Percentiles rank a stretch among this genome's conserved stretches.
Conservation (phyloP, 225 moss, liverwort and hornwort genomes). For the Climacium dendroides region DNA sequence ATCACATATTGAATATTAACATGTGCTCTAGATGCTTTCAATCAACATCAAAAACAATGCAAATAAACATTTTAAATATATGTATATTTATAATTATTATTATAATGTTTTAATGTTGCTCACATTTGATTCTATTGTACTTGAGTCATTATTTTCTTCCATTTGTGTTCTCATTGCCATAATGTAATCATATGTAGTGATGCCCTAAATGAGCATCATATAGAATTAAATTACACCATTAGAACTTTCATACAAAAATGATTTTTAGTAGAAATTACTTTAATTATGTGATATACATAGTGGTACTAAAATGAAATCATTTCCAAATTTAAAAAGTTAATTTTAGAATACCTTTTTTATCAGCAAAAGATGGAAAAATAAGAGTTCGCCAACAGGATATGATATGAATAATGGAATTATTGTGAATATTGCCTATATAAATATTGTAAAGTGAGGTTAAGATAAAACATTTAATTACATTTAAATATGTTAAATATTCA, state of each 20-base stretch:
- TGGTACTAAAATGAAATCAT: too few species aligned
- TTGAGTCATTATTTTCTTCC: neutral
- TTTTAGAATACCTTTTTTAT: neutral
- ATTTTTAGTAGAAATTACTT: too few species aligned
- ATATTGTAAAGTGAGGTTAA: neutral
- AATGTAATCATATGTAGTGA: neutral
- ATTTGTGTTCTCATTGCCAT: neutral
- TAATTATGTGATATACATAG: too few species aligned
- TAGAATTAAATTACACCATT: neutral
- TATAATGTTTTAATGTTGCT: neutral
- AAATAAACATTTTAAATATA: neutral
- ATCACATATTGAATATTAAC: neutral
- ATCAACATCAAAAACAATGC: neutral
- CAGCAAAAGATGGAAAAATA: neutral
- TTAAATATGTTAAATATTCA: neutral
- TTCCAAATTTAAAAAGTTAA: rapidly evolving
- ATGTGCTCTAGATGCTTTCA: neutral
- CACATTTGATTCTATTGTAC: neutral
- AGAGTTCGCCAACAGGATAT: neutral
- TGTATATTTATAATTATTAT: too few species aligned
- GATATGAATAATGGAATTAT: neutral
- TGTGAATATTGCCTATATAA: neutral
- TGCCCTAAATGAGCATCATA: neutral
- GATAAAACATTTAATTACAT: rapidly evolving
- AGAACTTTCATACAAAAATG: rapidly evolving